Conservation (phyloP, 305 asterid species). For the Solanum hybrid region DNA sequence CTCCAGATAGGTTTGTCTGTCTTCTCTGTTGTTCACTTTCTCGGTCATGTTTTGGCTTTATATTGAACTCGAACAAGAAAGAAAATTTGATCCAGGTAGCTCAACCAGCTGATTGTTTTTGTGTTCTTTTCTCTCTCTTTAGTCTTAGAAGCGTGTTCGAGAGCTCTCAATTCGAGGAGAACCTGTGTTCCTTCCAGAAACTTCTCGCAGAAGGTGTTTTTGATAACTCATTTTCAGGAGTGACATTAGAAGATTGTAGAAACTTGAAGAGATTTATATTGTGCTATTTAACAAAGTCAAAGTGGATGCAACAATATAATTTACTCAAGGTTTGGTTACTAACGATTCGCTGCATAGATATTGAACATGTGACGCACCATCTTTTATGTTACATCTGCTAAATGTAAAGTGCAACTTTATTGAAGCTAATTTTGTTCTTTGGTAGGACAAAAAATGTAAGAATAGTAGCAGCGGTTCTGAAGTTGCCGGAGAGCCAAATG, state of each 20-base stretch:
- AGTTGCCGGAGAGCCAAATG: conserved; percentile 27
- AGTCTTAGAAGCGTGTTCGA: conserved; percentile 57
- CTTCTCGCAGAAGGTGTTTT: conserved; percentile 67
- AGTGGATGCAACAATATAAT: conserved; percentile 66
- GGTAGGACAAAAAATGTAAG: conserved; percentile 43
- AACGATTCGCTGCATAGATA: background rate
- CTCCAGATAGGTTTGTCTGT: conserved; percentile 43
- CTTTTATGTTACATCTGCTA: background rate
- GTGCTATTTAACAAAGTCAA: conserved; percentile 45
- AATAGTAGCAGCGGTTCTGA: conserved; percentile 21
- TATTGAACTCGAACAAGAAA: background rate
- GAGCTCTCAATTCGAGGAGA: conserved; percentile 57
- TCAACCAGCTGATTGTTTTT: background rate
- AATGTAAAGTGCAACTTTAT: background rate
- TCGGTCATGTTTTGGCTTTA: background rate
- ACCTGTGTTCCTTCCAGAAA: conserved; percentile 52
- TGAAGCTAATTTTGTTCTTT: conserved; percentile 6
- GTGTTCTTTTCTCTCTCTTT: conserved; percentile 10
- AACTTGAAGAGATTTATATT: conserved; percentile 43
- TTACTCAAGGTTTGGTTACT: conserved; percentile 39
- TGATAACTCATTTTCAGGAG: conserved; percentile 43
- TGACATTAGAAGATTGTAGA: conserved; percentile 45
- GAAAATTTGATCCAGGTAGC: background rate
- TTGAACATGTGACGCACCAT: background rate
- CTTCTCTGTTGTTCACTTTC: background rate